Conservation (phyloP, 148 eudicot genomes). For the Pharnaceum exiguum region DNA sequence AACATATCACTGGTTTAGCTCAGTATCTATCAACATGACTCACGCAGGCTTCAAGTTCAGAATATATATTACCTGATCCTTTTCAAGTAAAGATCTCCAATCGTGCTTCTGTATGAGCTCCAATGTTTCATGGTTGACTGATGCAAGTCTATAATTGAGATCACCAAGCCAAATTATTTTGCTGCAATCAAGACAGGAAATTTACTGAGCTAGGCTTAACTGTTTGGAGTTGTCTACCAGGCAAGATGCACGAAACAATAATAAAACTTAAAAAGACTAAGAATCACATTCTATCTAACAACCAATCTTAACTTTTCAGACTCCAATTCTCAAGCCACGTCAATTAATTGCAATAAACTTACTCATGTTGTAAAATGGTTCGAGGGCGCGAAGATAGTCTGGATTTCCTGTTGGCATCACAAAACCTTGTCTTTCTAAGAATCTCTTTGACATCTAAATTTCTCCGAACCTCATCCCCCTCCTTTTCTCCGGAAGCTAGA, state of each 20-base stretch:
- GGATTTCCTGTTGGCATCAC: conserved; percentile 50
- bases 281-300: too few species aligned
- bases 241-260: too few species aligned
- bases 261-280: too few species aligned
- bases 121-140: conserved; percentile 53
- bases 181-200: conserved; percentile 23
- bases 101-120: conserved; percentile 51
- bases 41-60: neutral
- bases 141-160: conserved; percentile 73
- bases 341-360: too few species aligned
- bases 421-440: conserved; percentile 50
- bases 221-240: too few species aligned
- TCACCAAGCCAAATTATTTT: conserved; percentile 88
- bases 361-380: conserved; percentile 56
- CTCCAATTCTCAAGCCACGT: too few species aligned
- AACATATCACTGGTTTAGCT: neutral
- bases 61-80: conserved; percentile 63
- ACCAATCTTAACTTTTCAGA: too few species aligned
- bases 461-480: conserved; percentile 75
- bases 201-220: too few species aligned
- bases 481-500: conserved; percentile 75
- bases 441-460: conserved; percentile 65
- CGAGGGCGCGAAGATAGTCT: conserved; percentile 38
- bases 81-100: conserved; percentile 70
- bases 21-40: neutral